Conservation (phyloP, 2,329 filamentous ascomycete species). For the Plectosphaerella plurivora region DNA sequence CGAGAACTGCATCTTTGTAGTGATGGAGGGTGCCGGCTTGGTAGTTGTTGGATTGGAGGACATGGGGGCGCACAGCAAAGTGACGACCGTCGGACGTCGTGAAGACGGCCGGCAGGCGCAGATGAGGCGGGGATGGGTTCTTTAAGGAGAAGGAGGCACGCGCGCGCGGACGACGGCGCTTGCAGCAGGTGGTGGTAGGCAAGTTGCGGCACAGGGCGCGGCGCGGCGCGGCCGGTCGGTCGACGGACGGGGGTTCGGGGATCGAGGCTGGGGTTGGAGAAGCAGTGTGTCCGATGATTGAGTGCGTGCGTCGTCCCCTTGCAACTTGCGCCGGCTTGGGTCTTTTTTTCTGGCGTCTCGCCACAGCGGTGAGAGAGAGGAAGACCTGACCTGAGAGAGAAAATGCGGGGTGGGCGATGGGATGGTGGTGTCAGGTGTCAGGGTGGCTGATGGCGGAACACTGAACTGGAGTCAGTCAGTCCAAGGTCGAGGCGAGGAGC, state of each 20-base stretch:
- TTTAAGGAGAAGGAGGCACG: neutral
- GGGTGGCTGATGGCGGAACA: no score
- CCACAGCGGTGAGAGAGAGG: neutral
- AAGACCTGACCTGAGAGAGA: conserved; percentile 1
- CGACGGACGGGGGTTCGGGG: neutral
- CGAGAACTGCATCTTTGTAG: conserved; percentile 50
- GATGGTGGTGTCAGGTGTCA: no score
- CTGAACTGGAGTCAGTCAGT: no score
- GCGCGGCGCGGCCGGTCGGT: neutral
- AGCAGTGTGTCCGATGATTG: neutral
- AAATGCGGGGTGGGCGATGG: neutral
- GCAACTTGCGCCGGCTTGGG: neutral
- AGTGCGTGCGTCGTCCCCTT: neutral
- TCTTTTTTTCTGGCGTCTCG: neutral
- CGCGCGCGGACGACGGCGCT: neutral
- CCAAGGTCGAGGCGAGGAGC: no score
- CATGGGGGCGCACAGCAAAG: neutral
- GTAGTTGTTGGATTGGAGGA: neutral
- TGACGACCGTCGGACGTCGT: no score
- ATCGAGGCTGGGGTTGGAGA: neutral
- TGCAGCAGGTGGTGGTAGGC: neutral
- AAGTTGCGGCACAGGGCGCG: neutral
- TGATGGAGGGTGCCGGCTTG: conserved; percentile 3
- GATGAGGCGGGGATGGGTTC: no score
- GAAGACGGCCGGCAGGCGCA: no score